Evolutionary conservation across 225 moss, liverwort and hornwort genomes (phyloP).

Genomic region (Sphagnum tenellum): DNA sequence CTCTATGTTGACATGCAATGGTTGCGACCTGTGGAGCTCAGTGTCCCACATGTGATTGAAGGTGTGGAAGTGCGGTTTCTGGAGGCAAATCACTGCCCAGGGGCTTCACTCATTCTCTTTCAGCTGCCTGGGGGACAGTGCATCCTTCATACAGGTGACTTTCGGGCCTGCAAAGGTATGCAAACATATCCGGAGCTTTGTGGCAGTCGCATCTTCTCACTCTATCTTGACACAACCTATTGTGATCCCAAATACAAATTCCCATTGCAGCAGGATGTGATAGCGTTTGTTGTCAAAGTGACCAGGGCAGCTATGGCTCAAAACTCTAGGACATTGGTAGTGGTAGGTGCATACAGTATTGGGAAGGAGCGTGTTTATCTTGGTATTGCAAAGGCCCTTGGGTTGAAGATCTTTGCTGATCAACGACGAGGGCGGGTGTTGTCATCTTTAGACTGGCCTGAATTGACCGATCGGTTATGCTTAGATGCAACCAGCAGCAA

Average conservation of each 20-base stretch:
- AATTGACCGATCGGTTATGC: slow-evolving; percentile 47
- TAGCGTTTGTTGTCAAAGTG: slow-evolving; percentile 33
- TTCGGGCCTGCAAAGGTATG: slow-evolving; percentile 85
- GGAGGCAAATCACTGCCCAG: slow-evolving; percentile 95
- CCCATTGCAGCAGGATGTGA: slow-evolving; percentile 39
- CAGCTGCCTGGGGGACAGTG: slow-evolving; percentile 50
- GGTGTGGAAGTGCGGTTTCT: slow-evolving; percentile 63
- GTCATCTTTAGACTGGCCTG: slow-evolving; percentile 82
- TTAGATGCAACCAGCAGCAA: slow-evolving; percentile 49
- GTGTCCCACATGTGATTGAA: slow-evolving; percentile 34
- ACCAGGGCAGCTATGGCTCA: slow-evolving; percentile 36
- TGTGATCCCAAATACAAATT: slow-evolving; percentile 89
- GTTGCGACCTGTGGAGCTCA: slow-evolving; percentile 54
- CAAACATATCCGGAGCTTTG: slow-evolving; percentile 77
- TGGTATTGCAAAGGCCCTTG: slow-evolving; percentile 77
- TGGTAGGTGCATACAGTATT: slow-evolving; percentile 90
- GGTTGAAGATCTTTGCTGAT: slow-evolving; percentile 65
- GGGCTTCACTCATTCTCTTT: slow-evolving; percentile 80
- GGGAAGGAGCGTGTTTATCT: slow-evolving; percentile 94
- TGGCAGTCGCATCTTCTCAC: slow-evolving; percentile 36
- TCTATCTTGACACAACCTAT: slow-evolving; percentile 88
- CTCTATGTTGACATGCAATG: slow-evolving; percentile 67
- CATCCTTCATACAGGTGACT: slow-evolving; percentile 88
- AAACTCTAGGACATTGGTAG: slow-evolving; percentile 76
- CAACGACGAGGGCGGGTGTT: slow-evolving; percentile 57